A percentile compares a stretch with the other conserved stretches of the same genome.
These are phyloP conservation scores for Suhomyces pyralidae DNA, from an alignment of 805 yeast species.

Conservation along the genomic window DNA sequence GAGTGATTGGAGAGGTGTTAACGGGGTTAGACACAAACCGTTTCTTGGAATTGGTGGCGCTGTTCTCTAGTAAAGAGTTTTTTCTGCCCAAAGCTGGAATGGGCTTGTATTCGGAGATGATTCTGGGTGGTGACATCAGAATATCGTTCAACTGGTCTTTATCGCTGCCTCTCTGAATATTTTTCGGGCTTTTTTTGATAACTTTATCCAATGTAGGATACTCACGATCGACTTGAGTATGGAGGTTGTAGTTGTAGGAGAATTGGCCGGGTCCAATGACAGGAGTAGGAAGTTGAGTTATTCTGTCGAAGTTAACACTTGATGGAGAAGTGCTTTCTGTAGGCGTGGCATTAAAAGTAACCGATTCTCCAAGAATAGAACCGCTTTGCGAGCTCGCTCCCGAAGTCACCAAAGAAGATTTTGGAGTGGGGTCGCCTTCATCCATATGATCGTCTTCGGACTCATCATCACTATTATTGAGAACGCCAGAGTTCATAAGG, in stretches of 20 bases:
- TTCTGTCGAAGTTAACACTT: constrained; percentile 22
- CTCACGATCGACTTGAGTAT: neutral
- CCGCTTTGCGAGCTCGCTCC: neutral
- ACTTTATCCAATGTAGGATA: neutral
- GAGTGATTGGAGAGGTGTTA: neutral
- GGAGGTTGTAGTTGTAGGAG: constrained; percentile 1
- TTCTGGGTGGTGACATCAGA: constrained; percentile 16
- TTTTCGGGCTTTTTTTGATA: constrained; percentile 1
- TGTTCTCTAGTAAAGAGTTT: constrained; percentile 12
- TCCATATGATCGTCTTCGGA: neutral
- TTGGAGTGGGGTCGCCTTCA: neutral
- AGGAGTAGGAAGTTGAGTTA: constrained; percentile 49
- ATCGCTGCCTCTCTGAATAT: neutral
- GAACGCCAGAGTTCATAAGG: neutral
- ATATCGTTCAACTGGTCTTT: neutral
- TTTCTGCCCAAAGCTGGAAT: constrained; percentile 16
- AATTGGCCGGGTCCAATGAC: constrained; percentile 14
- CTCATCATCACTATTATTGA: constrained; percentile 1
- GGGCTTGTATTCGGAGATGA: constrained; percentile 39
- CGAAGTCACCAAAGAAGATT: neutral
- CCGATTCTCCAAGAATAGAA: constrained; percentile 5
- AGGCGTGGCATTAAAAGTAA: constrained; percentile 5
- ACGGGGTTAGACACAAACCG: constrained; percentile 24
- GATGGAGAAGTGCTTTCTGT: constrained; percentile 14
- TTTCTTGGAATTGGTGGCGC: constrained; percentile 10